Conservation (phyloP, 2,329 filamentous ascomycete species). For the Blumeria graminis region DNA sequence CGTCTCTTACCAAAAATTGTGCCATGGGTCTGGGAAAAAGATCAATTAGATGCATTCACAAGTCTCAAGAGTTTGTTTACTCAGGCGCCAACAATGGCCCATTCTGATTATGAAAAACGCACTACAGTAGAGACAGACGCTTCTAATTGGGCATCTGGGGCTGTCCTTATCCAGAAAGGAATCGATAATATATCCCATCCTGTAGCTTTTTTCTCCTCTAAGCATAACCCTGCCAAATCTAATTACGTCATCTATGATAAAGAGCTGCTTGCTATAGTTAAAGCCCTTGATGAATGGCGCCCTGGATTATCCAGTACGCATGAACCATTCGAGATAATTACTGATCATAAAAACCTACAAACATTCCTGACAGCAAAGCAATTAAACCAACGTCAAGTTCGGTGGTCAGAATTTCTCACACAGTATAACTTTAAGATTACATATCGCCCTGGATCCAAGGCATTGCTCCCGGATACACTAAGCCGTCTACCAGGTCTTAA, state of each 20-base stretch:
- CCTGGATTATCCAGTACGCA: neutral
- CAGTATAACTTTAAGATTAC: neutral
- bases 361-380: neutral
- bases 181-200: neutral
- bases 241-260: neutral
- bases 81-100: too few relatives aligned
- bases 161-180: neutral
- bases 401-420: neutral
- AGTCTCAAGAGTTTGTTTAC: too few relatives aligned
- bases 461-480: neutral
- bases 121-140: neutral
- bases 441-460: neutral
- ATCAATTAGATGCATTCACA: neutral
- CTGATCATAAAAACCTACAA: neutral
- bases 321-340: neutral
- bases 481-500: neutral
- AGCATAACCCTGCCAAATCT: neutral
- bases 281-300: neutral
- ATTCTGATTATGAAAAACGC: neutral
- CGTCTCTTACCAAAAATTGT: neutral
- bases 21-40: neutral
- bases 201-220: neutral
- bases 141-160: neutral
- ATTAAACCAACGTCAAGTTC: neutral
- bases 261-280: neutral